These are phyloP conservation scores for Bonia amplexicaulis DNA, from an alignment of 176 grass and related monocot genomes.

Conservation along the genomic window DNA sequence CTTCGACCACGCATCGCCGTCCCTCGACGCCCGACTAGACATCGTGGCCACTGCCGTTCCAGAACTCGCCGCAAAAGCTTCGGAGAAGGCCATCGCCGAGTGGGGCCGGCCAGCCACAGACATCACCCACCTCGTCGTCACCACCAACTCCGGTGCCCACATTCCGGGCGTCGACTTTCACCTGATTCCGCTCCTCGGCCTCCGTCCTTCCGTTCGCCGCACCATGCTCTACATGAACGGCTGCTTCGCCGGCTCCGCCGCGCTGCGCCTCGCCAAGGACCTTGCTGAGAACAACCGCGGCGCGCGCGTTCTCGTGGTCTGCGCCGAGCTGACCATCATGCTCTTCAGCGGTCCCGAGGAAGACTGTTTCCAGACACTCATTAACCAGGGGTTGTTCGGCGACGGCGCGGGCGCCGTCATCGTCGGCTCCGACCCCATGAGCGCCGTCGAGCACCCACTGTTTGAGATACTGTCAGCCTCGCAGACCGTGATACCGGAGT, in stretches of 20 bases:
- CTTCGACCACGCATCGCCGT: background rate
- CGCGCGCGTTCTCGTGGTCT: constrained; percentile 45
- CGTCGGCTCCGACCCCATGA: constrained; percentile 40
- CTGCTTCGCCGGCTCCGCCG: constrained; percentile 26
- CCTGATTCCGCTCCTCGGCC: constrained; percentile 38
- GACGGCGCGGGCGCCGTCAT: constrained; percentile 43
- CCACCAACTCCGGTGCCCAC: constrained; percentile 44
- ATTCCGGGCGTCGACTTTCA: constrained; percentile 39
- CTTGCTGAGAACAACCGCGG: constrained; percentile 52
- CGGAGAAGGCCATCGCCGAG: constrained; percentile 39
- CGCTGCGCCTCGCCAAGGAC: constrained; percentile 59
- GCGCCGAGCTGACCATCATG: constrained; percentile 38
- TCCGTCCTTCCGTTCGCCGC: constrained; percentile 11
- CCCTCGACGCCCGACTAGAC: constrained; percentile 36
- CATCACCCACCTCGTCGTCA: constrained; percentile 55
- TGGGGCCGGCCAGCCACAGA: constrained; percentile 43
- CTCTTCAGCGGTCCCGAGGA: constrained; percentile 29
- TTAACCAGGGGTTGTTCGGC: constrained; percentile 41
- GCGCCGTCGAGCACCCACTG: constrained; percentile 26
- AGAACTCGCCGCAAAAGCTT: constrained; percentile 36
- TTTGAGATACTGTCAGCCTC: constrained; percentile 43
- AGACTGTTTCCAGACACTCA: constrained; percentile 1
- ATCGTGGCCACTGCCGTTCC: constrained; percentile 39
- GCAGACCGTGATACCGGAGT: constrained; percentile 31
- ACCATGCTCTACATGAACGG: constrained; percentile 34